A percentile compares a stretch with the other conserved stretches of the same genome.
phyloP scores from a whole-genome alignment of 1,139 yeast species.

The Hansenula lynferdii region DNA sequence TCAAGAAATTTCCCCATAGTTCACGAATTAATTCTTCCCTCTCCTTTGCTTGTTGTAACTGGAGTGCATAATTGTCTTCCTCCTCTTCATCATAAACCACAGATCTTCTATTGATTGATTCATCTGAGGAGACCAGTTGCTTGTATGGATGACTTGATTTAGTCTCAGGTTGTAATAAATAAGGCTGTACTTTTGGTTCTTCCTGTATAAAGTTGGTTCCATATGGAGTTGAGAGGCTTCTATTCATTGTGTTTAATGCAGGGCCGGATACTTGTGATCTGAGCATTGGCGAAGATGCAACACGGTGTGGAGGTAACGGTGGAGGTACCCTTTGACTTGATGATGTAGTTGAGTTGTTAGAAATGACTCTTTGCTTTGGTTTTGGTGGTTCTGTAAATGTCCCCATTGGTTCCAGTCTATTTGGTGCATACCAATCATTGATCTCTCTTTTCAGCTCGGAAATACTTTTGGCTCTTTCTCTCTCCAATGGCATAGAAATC shows the following conservation, averaged over 20 bases:
- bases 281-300: constrained; percentile 14
- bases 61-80: constrained; percentile 3
- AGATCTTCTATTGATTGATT: neutral
- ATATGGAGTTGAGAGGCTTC: constrained; percentile 1
- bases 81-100: constrained; percentile 4
- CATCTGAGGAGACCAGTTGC: neutral
- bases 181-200: constrained; percentile 1
- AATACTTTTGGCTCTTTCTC: constrained; percentile 18
- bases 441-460: constrained; percentile 22
- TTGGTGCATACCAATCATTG: constrained; percentile 13
- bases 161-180: neutral
- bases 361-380: constrained; percentile 1
- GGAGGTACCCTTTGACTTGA: constrained; percentile 11
- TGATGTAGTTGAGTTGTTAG: neutral
- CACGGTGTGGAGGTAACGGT: constrained; percentile 19
- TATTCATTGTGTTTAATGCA: constrained; percentile 3
- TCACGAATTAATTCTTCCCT: constrained; percentile 10
- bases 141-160: neutral
- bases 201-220: neutral
- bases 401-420: neutral
- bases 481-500: constrained; percentile 20
- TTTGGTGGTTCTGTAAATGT: constrained; percentile 1
- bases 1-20: constrained; percentile 13
- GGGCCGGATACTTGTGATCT: neutral
- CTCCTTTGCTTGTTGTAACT: neutral